These are phyloP conservation scores for Dothistroma pini DNA, from an alignment of 2,329 filamentous ascomycete species.

Conservation along the genomic window DNA sequence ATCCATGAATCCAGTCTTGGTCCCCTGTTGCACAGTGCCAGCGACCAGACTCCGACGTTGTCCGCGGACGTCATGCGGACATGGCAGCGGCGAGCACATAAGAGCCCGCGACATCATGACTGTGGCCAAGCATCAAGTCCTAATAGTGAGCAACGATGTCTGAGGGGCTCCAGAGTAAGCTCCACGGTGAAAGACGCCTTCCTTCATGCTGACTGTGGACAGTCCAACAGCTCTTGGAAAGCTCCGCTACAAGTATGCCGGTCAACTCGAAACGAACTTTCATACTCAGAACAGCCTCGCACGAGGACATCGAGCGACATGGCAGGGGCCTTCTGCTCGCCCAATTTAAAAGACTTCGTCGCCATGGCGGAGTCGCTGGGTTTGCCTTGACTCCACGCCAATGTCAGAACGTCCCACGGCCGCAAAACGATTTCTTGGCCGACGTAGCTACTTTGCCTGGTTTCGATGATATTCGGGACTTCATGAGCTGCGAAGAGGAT, in stretches of 20 bases:
- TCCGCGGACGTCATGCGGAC: background rate
- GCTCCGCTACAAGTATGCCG: background rate
- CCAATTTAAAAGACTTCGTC: background rate
- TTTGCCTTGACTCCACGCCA: background rate
- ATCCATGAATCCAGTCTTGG: background rate
- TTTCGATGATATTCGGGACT: background rate
- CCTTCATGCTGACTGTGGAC: background rate
- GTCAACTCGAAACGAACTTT: background rate
- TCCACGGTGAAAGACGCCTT: background rate
- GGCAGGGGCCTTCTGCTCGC: background rate
- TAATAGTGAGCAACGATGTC: background rate
- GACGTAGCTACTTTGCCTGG: background rate
- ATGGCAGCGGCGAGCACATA: background rate
- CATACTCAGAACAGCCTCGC: background rate
- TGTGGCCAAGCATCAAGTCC: background rate
- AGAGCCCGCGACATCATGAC: background rate
- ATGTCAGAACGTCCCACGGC: background rate
- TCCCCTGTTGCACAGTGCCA: background rate
- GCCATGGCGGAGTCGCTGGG: background rate
- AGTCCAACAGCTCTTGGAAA: background rate
- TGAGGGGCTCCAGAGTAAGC: background rate
- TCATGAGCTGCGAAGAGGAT: background rate
- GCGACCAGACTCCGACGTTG: background rate
- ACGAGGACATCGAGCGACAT: background rate
- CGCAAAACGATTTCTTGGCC: background rate